phyloP scores from a whole-genome alignment of 202 grass and related monocot genomes.

The Elaeis oleifera region DNA sequence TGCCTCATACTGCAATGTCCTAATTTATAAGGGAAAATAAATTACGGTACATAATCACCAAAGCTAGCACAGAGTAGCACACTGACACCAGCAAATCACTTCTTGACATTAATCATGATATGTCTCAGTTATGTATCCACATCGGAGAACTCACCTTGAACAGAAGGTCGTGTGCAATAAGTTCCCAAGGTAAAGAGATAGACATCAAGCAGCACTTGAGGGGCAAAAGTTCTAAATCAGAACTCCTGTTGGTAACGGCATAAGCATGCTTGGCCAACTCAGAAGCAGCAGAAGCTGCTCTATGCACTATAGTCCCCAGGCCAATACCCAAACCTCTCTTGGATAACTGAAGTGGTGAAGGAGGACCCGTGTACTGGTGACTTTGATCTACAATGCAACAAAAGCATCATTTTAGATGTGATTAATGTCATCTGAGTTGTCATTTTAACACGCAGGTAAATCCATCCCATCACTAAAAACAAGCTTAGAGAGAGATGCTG shows the following conservation, averaged over 20 bases:
- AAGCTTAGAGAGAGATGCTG: too few relatives aligned
- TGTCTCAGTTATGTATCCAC: too few relatives aligned
- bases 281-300: conserved; percentile 65
- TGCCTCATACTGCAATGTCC: too few relatives aligned
- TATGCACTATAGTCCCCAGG: conserved; percentile 57
- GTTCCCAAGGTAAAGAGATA: conserved; percentile 90
- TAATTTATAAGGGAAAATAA: too few relatives aligned
- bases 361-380: conserved; percentile 19
- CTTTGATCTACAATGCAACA: conserved; percentile 54
- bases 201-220: conserved; percentile 92
- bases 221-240: conserved; percentile 59
- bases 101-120: too few relatives aligned
- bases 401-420: conserved; percentile 1
- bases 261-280: conserved; percentile 66
- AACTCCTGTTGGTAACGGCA: conserved; percentile 29
- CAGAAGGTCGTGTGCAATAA: conserved; percentile 67
- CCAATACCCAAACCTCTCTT: conserved; percentile 53
- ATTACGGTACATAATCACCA: too few relatives aligned
- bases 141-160: conserved; percentile 50
- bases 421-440: background rate
- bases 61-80: too few relatives aligned
- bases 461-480: too few relatives aligned
- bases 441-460: too few relatives aligned
- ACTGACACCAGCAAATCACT: too few relatives aligned
- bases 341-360: conserved; percentile 7